Percentiles rank a stretch among this genome's conserved stretches.
Conservation (phyloP, 2,329 filamentous ascomycete species). For the Cladobotryum mycophilum region DNA sequence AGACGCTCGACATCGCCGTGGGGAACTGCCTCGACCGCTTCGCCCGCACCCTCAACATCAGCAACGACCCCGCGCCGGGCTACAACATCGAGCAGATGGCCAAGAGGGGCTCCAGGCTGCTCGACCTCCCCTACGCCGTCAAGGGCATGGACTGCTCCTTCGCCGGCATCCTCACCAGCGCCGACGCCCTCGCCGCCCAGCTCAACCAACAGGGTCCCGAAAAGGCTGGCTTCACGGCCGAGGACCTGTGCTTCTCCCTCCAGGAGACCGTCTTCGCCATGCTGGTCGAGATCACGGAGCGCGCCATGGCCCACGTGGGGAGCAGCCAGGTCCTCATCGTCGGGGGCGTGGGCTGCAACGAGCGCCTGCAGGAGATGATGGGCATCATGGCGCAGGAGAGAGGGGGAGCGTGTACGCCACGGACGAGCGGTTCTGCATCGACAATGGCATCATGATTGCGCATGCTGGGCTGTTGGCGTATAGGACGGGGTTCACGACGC, state of each 20-base stretch:
- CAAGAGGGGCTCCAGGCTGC: conserved; percentile 61
- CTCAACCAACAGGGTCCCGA: conserved; percentile 47
- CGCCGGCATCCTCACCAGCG: conserved; percentile 78
- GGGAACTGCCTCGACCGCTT: conserved; percentile 97
- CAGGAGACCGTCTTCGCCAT: conserved; percentile 96
- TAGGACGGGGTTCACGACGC: conserved; percentile 70
- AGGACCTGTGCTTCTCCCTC: conserved; percentile 86
- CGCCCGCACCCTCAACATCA: conserved; percentile 81
- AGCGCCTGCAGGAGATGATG: conserved; percentile 97
- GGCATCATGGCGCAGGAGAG: conserved; percentile 85
- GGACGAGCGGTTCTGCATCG: conserved; percentile 96
- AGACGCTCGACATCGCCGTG: conserved; percentile 94
- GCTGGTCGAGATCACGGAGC: conserved; percentile 97
- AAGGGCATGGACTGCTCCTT: conserved; percentile 99
- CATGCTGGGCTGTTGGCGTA: conserved; percentile 87
- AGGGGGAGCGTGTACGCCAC: conserved; percentile 90
- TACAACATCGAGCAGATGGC: conserved; percentile 98
- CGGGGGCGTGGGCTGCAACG: conserved; percentile 91
- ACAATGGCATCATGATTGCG: conserved; percentile 99
- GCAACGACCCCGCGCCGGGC: conserved; percentile 92
- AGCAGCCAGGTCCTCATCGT: conserved; percentile 88
- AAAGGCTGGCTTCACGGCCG: conserved; percentile 60
- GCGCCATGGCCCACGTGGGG: conserved; percentile 96
- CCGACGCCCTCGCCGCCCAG: conserved; percentile 71
- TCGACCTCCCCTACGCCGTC: conserved; percentile 90